Percentiles rank a stretch among this genome's conserved stretches.
Evolutionary conservation across 768 basidiomycete genomes (phyloP).

Genomic region (Tephrocybe rancida): DNA sequence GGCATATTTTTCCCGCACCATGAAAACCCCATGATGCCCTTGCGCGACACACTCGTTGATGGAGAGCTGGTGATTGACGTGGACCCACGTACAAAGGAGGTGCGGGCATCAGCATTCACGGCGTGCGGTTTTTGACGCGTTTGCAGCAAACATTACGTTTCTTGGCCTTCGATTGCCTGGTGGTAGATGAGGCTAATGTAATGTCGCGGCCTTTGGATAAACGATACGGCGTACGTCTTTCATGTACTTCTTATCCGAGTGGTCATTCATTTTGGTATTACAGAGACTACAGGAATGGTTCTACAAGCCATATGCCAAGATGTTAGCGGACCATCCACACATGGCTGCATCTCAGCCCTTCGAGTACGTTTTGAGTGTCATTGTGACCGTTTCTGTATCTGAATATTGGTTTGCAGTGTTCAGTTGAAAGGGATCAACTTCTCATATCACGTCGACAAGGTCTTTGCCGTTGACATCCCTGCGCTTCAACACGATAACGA

Average conservation of each 20-base stretch:
- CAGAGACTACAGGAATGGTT: constrained; percentile 85
- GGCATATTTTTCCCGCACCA: constrained; percentile 92
- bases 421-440: constrained; percentile 84
- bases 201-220: constrained; percentile 84
- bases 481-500: constrained; percentile 90
- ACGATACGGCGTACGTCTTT: constrained; percentile 79
- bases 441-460: constrained; percentile 86
- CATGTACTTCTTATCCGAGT: background rate
- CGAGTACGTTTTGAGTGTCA: constrained; percentile 58
- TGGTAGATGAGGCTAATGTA: constrained; percentile 82
- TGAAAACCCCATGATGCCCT: constrained; percentile 64
- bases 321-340: constrained; percentile 68
- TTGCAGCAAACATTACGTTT: constrained; percentile 78
- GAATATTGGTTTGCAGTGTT: constrained; percentile 51
- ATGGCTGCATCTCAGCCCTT: constrained; percentile 73
- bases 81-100: constrained; percentile 73
- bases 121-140: constrained; percentile 1
- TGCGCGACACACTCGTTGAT: constrained; percentile 84
- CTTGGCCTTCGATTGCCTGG: constrained; percentile 92
- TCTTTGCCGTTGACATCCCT: constrained; percentile 84
- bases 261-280: constrained; percentile 8
- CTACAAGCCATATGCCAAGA: constrained; percentile 75
- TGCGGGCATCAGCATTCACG: constrained; percentile 26
- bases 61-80: constrained; percentile 93
- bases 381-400: constrained; percentile 2